Percentiles rank a stretch among this genome's conserved stretches.
These are phyloP conservation scores for Stachybotrys chartarum DNA, from an alignment of 2,329 filamentous ascomycete genomes.

Conservation along the genomic window DNA sequence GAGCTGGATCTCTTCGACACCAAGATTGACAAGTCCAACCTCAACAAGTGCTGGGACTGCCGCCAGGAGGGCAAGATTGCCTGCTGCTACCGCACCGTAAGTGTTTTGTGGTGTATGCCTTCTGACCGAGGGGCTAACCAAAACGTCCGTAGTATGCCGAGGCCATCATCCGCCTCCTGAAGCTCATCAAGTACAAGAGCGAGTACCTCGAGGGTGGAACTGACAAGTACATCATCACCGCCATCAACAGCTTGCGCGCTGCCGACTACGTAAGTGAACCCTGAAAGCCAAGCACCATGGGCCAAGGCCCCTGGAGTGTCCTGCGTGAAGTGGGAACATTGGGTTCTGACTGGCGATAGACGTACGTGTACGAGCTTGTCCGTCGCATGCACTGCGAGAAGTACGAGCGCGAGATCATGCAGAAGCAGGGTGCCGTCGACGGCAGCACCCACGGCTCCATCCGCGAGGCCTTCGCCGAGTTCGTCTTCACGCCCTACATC, in stretches of 20 bases:
- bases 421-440: constrained; percentile 20
- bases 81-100: constrained; percentile 16
- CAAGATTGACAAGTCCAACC: constrained; percentile 15
- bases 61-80: constrained; percentile 15
- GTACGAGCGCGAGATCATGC: constrained; percentile 15
- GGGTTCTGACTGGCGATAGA: constrained; percentile 6
- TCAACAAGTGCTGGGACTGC: constrained; percentile 15
- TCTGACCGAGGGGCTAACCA: background rate
- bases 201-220: constrained; percentile 17
- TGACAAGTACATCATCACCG: constrained; percentile 17
- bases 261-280: constrained; percentile 15
- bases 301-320: too few species aligned
- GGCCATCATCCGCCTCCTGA: constrained; percentile 16
- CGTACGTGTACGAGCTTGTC: constrained; percentile 17
- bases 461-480: constrained; percentile 16
- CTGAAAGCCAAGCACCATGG: too few species aligned
- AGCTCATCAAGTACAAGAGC: constrained; percentile 14
- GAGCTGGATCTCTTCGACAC: constrained; percentile 17
- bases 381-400: constrained; percentile 18
- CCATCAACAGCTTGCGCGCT: constrained; percentile 19
- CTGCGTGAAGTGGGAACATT: too few species aligned
- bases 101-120: background rate
- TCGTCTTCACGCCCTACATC: constrained; percentile 17
- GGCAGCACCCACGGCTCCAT: constrained; percentile 18
- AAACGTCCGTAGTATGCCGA: constrained; percentile 16